These are phyloP conservation scores for Parietichytrium sp. DNA, from an alignment of 108 stramenopile genomes.

Conservation along the genomic window DNA sequence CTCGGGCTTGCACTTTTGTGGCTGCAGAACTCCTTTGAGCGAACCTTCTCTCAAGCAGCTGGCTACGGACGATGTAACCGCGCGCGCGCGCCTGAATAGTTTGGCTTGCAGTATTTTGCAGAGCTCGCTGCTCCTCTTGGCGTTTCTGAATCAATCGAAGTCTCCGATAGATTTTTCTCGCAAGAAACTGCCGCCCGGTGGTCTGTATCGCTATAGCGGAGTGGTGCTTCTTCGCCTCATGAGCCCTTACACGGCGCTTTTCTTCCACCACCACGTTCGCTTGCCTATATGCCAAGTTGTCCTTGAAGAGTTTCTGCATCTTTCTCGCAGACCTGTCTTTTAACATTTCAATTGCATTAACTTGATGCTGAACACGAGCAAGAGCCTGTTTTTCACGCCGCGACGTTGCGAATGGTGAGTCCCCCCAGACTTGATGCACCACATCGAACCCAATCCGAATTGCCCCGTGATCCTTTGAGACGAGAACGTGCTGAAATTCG, in stretches of 20 bases:
- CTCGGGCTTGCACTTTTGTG: background rate
- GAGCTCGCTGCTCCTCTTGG: background rate
- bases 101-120: background rate
- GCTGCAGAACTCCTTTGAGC: background rate
- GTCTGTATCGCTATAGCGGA: background rate
- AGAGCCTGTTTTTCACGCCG: background rate
- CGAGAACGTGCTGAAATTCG: slow-evolving; percentile 3
- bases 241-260: background rate
- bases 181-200: background rate
- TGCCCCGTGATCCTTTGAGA: background rate
- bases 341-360: background rate
- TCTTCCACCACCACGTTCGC: background rate
- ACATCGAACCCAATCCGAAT: background rate
- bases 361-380: background rate
- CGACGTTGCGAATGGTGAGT: background rate
- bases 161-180: background rate
- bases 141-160: background rate
- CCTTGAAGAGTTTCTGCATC: background rate
- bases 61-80: background rate
- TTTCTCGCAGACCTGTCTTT: background rate
- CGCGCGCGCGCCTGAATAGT: background rate
- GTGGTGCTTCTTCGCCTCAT: background rate
- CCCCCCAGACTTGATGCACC: background rate
- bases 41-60: background rate
- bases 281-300: background rate